Evolutionary conservation across 805 yeast species (phyloP).

Genomic region (Yarrowia deformans): DNA sequence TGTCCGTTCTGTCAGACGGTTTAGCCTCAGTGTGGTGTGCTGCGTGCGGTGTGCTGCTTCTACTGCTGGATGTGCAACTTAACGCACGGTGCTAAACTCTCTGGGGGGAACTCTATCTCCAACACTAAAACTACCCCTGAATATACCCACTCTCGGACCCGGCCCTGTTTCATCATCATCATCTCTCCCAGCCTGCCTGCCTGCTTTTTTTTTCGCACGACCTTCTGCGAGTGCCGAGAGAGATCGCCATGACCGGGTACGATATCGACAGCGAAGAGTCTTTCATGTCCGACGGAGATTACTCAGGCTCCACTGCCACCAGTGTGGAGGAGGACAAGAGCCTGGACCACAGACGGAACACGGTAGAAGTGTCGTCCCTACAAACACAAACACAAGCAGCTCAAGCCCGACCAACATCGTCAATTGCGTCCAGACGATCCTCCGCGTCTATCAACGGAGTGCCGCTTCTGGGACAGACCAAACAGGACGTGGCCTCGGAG

Average conservation of each 20-base stretch:
- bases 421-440: background rate
- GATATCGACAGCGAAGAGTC: constrained; percentile 37
- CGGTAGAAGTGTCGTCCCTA: background rate
- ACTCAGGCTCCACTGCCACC: constrained; percentile 18
- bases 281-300: constrained; percentile 27
- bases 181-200: too few relatives aligned
- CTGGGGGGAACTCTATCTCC: background rate
- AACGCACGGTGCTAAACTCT: background rate
- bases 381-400: background rate
- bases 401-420: background rate
- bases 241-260: constrained; percentile 19
- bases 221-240: background rate
- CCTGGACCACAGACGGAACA: background rate
- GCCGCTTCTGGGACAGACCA: constrained; percentile 18
- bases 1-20: too few relatives aligned
- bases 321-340: constrained; percentile 12
- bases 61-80: too few relatives aligned
- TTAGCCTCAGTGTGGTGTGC: too few relatives aligned
- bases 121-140: constrained; percentile 26
- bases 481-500: constrained; percentile 31
- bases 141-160: background rate
- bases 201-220: too few relatives aligned
- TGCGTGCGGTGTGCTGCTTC: too few relatives aligned
- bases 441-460: constrained; percentile 30
- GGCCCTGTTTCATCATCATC: background rate